Percentiles rank a stretch among this genome's conserved stretches.
These are phyloP conservation scores for Agroathelia rolfsii DNA, from an alignment of 1,284 basidiomycete genomes.

Conservation along the genomic window DNA sequence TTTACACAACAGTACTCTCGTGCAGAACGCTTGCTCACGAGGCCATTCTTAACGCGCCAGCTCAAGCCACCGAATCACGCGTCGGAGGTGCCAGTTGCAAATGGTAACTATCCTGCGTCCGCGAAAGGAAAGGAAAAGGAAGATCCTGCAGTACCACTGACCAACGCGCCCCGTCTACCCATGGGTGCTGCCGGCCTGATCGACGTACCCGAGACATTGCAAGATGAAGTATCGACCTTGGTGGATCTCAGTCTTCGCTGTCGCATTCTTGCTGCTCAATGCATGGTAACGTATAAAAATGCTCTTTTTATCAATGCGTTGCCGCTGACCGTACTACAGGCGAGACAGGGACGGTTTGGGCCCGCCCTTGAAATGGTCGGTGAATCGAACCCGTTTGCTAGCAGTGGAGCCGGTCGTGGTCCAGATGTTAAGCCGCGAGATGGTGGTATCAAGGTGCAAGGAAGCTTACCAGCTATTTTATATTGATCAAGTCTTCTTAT, in stretches of 20 bases:
- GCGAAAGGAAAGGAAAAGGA: slow-evolving; percentile 59
- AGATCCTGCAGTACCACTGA: slow-evolving; percentile 26
- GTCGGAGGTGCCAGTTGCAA: slow-evolving; percentile 13
- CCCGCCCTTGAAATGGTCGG: slow-evolving; percentile 88
- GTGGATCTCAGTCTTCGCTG: slow-evolving; percentile 91
- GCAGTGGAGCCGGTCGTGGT: slow-evolving; percentile 53
- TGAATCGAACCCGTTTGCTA: slow-evolving; percentile 79
- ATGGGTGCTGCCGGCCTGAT: slow-evolving; percentile 60
- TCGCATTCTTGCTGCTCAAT: slow-evolving; percentile 90
- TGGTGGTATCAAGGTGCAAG: slow-evolving; percentile 73
- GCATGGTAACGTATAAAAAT: slow-evolving; percentile 42
- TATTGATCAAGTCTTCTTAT: slow-evolving; percentile 3
- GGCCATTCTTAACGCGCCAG: slow-evolving; percentile 69
- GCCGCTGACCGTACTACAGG: slow-evolving; percentile 21
- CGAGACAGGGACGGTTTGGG: slow-evolving; percentile 89
- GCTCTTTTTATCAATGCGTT: background rate
- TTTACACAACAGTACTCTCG: slow-evolving; percentile 91
- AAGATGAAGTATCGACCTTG: slow-evolving; percentile 60
- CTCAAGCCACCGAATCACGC: slow-evolving; percentile 31
- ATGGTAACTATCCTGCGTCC: slow-evolving; percentile 18
- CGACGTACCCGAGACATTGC: slow-evolving; percentile 49
- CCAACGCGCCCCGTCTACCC: slow-evolving; percentile 46
- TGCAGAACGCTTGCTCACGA: slow-evolving; percentile 83
- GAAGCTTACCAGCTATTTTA: slow-evolving; percentile 1
- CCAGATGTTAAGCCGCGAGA: slow-evolving; percentile 67